These are phyloP conservation scores for Colletotrichum cuscutae DNA, from an alignment of 2,329 filamentous ascomycete genomes.

Conservation along the genomic window DNA sequence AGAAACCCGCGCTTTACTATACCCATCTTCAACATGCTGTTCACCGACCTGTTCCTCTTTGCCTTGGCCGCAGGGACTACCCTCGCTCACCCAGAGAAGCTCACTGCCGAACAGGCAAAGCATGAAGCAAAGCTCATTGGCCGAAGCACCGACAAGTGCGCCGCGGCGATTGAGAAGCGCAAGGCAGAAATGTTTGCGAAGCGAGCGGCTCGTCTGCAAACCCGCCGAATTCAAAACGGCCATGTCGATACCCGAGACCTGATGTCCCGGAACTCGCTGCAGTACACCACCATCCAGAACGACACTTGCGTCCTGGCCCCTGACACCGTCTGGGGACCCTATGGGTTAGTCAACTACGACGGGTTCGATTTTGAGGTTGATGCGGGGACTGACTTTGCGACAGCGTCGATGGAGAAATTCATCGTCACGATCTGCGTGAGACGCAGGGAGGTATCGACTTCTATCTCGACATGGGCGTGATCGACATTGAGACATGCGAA, in stretches of 20 bases:
- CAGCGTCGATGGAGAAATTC: slow-evolving; percentile 18
- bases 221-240: neutral
- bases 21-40: neutral
- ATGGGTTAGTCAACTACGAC: slow-evolving; percentile 43
- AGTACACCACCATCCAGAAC: slow-evolving; percentile 39
- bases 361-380: too few relatives aligned
- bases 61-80: neutral
- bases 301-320: slow-evolving; percentile 55
- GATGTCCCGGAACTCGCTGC: slow-evolving; percentile 44
- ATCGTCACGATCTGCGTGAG: slow-evolving; percentile 22
- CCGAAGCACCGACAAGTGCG: slow-evolving; percentile 52
- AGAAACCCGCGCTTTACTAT: neutral
- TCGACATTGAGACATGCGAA: slow-evolving; percentile 31
- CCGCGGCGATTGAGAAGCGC: slow-evolving; percentile 56
- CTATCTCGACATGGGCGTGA: slow-evolving; percentile 24
- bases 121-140: slow-evolving; percentile 55
- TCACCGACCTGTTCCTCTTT: neutral
- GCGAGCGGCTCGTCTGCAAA: neutral
- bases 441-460: slow-evolving; percentile 13
- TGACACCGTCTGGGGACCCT: slow-evolving; percentile 59
- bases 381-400: neutral
- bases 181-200: slow-evolving; percentile 51
- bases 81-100: slow-evolving; percentile 59
- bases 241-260: slow-evolving; percentile 40
- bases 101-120: slow-evolving; percentile 58